These are phyloP conservation scores for Prunus kanzakura DNA, from an alignment of 306 rosid species.

Conservation along the genomic window DNA sequence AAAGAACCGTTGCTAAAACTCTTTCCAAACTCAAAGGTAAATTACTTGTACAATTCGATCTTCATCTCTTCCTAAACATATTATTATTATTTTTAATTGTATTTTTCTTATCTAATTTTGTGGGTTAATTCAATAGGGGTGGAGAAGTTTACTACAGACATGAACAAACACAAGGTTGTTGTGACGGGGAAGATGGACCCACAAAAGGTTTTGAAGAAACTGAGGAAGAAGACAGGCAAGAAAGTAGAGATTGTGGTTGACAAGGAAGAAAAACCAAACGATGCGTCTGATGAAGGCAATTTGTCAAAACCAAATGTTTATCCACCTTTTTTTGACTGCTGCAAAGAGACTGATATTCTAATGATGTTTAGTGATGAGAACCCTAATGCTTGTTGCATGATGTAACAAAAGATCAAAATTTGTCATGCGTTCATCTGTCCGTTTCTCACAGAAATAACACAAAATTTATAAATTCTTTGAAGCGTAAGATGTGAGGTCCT, in stretches of 20 bases:
- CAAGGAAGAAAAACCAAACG: constrained; percentile 20
- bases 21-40: constrained; percentile 70
- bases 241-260: constrained; percentile 49
- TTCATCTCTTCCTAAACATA: background rate
- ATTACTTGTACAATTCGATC: background rate
- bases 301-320: constrained; percentile 1
- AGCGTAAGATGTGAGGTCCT: no score
- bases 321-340: constrained; percentile 27
- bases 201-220: constrained; percentile 56
- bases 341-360: constrained; percentile 28
- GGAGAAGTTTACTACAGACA: constrained; percentile 64
- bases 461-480: no score
- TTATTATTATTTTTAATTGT: background rate
- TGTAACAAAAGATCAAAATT: constrained; percentile 21
- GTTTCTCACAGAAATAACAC: background rate
- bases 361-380: constrained; percentile 77
- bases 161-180: constrained; percentile 48
- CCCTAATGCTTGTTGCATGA: constrained; percentile 69
- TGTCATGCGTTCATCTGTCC: background rate
- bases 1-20: constrained; percentile 60
- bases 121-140: constrained; percentile 43
- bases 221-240: constrained; percentile 63
- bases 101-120: background rate
- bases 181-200: constrained; percentile 72
- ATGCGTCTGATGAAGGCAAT: constrained; percentile 8